Conservation (phyloP, 1,139 yeast species). For the Arxiozyma bovina region DNA sequence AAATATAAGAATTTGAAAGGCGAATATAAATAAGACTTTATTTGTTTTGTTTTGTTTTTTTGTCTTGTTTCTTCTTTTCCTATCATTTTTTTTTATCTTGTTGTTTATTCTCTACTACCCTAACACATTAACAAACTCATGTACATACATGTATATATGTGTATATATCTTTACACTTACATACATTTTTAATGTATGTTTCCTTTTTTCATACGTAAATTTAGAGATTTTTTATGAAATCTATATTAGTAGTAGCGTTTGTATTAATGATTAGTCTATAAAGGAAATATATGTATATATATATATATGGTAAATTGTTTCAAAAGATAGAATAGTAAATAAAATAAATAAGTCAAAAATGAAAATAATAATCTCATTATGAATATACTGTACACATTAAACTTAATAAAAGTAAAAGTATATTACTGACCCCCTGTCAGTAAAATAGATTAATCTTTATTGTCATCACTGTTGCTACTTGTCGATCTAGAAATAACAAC, state of each 20-base stretch:
- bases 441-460: neutral
- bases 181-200: too few species aligned
- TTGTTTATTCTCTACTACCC: neutral
- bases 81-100: too few species aligned
- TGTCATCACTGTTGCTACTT: slow-evolving; percentile 1
- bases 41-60: too few species aligned
- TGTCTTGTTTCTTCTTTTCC: neutral
- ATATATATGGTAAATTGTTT: neutral
- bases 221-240: neutral
- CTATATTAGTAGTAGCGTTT: neutral
- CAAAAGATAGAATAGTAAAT: neutral
- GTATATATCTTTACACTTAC: too few species aligned
- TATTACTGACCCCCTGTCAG: neutral
- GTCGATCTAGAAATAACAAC: slow-evolving; percentile 2
- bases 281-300: neutral
- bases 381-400: neutral
- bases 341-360: neutral
- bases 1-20: slow-evolving; percentile 16
- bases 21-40: neutral
- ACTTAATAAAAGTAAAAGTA: neutral
- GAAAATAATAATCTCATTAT: neutral
- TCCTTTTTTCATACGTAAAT: neutral
- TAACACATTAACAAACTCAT: neutral
- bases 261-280: neutral
- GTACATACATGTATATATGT: too few species aligned